phyloP scores from a whole-genome alignment of 441 rosid species.

The Bruguiera hainesii region DNA sequence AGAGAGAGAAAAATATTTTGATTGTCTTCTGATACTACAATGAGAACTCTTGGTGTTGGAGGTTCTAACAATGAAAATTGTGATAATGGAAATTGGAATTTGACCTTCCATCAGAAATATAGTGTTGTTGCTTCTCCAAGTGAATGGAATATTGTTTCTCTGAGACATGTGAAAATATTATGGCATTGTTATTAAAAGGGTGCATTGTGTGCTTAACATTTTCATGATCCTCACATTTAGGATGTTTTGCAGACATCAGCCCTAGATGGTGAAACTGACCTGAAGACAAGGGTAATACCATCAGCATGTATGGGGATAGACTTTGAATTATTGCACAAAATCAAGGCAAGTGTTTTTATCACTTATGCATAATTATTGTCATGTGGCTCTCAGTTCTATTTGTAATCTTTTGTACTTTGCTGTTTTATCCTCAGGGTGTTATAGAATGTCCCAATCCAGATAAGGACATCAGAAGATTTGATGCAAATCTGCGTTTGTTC shows the following conservation, averaged over 20 bases:
- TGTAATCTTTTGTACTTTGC: slow-evolving; percentile 7
- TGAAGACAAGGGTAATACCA: slow-evolving; percentile 89
- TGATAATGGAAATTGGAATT: too few species aligned
- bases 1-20: too few species aligned
- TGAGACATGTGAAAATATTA: too few species aligned
- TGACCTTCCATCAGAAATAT: too few species aligned
- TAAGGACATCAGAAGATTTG: slow-evolving; percentile 96
- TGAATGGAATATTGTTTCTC: too few species aligned
- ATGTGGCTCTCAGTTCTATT: slow-evolving; percentile 1
- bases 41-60: too few species aligned
- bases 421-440: slow-evolving; percentile 67
- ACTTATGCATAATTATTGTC: slow-evolving; percentile 1
- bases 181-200: too few species aligned
- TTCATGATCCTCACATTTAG: slow-evolving; percentile 14
- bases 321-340: slow-evolving; percentile 85
- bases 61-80: too few species aligned
- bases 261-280: slow-evolving; percentile 96
- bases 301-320: slow-evolving; percentile 93
- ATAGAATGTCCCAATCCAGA: slow-evolving; percentile 95
- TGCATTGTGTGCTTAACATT: too few species aligned
- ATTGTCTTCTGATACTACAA: too few species aligned
- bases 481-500: slow-evolving; percentile 91
- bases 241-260: slow-evolving; percentile 78
- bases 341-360: slow-evolving; percentile 54
- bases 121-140: too few species aligned